These are phyloP conservation scores for Mycosphaerella arachidis DNA, from an alignment of 2,329 filamentous ascomycete genomes.

Conservation along the genomic window DNA sequence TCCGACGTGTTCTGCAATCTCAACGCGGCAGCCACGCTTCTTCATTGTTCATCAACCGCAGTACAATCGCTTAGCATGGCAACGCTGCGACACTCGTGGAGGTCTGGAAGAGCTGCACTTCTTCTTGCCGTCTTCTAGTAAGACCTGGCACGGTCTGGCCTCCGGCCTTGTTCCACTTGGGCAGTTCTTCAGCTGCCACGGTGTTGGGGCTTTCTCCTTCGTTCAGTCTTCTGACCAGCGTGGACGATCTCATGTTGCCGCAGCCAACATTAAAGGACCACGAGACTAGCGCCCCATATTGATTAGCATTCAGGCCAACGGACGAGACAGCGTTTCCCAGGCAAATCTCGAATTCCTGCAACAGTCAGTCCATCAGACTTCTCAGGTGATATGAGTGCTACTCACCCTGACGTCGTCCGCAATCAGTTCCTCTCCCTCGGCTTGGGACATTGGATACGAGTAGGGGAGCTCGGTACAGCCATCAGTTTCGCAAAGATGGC, in stretches of 20 bases:
- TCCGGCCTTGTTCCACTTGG: constrained; percentile 12
- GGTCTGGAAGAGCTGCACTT: constrained; percentile 10
- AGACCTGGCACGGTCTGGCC: constrained; percentile 5
- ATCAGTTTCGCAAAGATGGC: constrained; percentile 8
- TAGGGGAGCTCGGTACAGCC: constrained; percentile 7
- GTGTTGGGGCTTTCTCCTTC: constrained; percentile 9
- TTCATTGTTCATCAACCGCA: too few species aligned
- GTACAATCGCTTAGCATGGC: constrained; percentile 5
- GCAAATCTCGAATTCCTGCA: constrained; percentile 8
- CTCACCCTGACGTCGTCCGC: constrained; percentile 4
- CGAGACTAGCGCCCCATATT: constrained; percentile 11
- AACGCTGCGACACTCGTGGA: constrained; percentile 6
- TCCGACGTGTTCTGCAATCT: too few species aligned
- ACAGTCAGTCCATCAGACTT: not conserved
- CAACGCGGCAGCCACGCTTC: too few species aligned
- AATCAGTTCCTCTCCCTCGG: constrained; percentile 7
- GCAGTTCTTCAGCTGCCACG: constrained; percentile 8
- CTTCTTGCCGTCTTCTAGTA: constrained; percentile 7
- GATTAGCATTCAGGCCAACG: constrained; percentile 12
- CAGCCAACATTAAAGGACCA: constrained; percentile 14
- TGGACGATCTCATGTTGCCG: constrained; percentile 11
- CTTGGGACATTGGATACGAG: constrained; percentile 5
- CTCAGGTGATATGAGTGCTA: not conserved
- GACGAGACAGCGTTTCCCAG: constrained; percentile 4
- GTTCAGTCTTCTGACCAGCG: constrained; percentile 9